These are phyloP conservation scores for Nicotiana noctiflora DNA, from an alignment of 257 asterid genomes.

Conservation along the genomic window DNA sequence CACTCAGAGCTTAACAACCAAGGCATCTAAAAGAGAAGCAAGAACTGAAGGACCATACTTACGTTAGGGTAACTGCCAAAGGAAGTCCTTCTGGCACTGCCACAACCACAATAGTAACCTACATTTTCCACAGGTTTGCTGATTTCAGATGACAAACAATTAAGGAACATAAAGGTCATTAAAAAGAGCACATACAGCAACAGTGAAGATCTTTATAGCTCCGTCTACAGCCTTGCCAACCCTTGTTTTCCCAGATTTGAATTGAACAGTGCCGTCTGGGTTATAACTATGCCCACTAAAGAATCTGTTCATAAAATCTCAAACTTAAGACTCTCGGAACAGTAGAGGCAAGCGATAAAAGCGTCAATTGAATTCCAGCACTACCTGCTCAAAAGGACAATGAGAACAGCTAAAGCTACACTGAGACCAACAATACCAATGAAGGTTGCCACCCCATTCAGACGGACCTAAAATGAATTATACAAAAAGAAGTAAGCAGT, in stretches of 20 bases:
- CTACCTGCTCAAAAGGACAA: conserved; percentile 71
- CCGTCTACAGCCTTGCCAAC: conserved; percentile 69
- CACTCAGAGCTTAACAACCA: not conserved
- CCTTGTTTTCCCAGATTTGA: conserved; percentile 55
- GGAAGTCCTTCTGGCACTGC: conserved; percentile 99
- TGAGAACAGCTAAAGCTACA: conserved; percentile 65
- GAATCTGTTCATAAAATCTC: conserved; percentile 38
- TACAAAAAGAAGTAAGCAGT: not conserved
- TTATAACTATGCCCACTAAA: conserved; percentile 73
- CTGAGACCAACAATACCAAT: conserved; percentile 82
- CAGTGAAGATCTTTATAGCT: conserved; percentile 72
- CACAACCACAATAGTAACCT: conserved; percentile 96
- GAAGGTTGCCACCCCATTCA: conserved; percentile 94
- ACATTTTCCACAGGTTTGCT: not conserved
- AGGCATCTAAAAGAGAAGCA: conserved; percentile 4
- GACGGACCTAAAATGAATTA: conserved; percentile 55
- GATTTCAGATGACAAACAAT: not conserved
- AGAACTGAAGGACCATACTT: conserved; percentile 23
- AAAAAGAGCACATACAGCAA: conserved; percentile 53
- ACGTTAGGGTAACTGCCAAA: conserved; percentile 95
- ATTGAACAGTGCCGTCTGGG: conserved; percentile 50
- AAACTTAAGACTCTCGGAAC: not conserved
- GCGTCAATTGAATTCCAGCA: conserved; percentile 1
- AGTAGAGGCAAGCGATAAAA: conserved; percentile 7
- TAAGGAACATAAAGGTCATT: not conserved